Evolutionary conservation across 441 rosid species (phyloP).

Genomic region (Erysimum pusillum): DNA sequence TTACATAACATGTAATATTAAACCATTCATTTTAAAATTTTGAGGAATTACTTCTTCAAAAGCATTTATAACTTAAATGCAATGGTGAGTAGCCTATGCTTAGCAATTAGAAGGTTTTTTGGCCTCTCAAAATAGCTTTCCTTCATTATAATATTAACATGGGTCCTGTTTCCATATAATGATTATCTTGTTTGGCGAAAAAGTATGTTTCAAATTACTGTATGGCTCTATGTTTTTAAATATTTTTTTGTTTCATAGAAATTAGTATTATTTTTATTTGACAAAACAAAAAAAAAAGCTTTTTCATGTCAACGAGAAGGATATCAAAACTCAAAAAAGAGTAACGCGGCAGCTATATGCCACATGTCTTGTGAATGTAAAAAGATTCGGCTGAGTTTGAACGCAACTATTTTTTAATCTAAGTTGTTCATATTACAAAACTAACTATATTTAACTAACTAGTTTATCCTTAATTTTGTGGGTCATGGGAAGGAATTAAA

Average conservation of each 20-base stretch:
- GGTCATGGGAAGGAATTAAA: slow-evolving; percentile 1
- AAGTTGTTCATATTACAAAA: slow-evolving; percentile 8
- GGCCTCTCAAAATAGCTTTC: background rate
- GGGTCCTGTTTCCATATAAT: background rate
- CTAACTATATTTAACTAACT: background rate
- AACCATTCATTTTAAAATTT: background rate
- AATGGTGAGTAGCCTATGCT: background rate
- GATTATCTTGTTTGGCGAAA: background rate
- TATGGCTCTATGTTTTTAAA: background rate
- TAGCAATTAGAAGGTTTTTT: background rate
- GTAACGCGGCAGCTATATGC: slow-evolving; percentile 12
- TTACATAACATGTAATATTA: background rate
- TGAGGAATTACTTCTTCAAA: background rate
- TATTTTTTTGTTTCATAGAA: background rate
- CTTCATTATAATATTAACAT: background rate
- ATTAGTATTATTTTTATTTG: slow-evolving; percentile 18
- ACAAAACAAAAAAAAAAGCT: background rate
- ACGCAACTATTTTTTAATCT: slow-evolving; percentile 33
- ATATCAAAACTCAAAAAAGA: slow-evolving; percentile 1
- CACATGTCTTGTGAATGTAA: slow-evolving; percentile 41
- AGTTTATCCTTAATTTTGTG: background rate
- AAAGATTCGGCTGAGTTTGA: slow-evolving; percentile 41
- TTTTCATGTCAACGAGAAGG: slow-evolving; percentile 5
- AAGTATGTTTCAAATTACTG: background rate
- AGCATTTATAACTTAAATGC: background rate